These are phyloP conservation scores for Trichoderma lentiforme DNA, from an alignment of 2,329 filamentous ascomycete genomes.

Conservation along the genomic window DNA sequence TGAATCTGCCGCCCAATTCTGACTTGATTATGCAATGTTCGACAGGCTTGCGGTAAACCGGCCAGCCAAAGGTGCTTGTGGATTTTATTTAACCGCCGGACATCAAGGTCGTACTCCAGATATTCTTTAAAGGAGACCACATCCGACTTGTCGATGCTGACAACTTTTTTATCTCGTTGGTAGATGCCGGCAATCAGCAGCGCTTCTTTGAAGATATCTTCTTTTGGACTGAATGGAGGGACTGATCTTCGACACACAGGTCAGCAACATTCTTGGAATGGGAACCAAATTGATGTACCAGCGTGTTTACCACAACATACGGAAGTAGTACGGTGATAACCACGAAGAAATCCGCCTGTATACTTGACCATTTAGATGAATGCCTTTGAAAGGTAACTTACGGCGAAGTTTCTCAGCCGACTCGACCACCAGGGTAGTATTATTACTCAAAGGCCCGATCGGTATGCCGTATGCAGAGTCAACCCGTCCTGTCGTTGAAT, in stretches of 20 bases:
- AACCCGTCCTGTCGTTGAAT: not conserved
- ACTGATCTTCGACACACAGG: not conserved
- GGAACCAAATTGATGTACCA: not conserved
- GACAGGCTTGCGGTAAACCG: not conserved
- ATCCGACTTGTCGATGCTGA: not conserved
- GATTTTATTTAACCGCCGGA: not conserved
- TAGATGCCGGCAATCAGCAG: not conserved
- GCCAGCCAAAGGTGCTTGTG: conserved; percentile 12
- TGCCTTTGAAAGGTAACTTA: not conserved
- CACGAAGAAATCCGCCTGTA: not conserved
- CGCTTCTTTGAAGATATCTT: not conserved
- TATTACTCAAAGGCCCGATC: not conserved
- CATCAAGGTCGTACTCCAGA: not conserved
- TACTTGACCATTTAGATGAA: not conserved
- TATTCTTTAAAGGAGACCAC: not conserved
- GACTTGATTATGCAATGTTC: conserved; percentile 1
- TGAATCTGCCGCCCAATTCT: not conserved
- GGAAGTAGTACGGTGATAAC: not conserved
- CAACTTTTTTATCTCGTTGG: not conserved
- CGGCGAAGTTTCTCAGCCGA: not conserved
- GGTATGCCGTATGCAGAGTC: not conserved
- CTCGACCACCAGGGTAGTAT: not conserved
- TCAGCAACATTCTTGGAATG: not conserved
- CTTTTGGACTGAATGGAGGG: not conserved
- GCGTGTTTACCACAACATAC: not conserved